These are phyloP conservation scores for Ophiosphaerella herpotricha DNA, from an alignment of 2,329 filamentous ascomycete genomes.

Conservation along the genomic window DNA sequence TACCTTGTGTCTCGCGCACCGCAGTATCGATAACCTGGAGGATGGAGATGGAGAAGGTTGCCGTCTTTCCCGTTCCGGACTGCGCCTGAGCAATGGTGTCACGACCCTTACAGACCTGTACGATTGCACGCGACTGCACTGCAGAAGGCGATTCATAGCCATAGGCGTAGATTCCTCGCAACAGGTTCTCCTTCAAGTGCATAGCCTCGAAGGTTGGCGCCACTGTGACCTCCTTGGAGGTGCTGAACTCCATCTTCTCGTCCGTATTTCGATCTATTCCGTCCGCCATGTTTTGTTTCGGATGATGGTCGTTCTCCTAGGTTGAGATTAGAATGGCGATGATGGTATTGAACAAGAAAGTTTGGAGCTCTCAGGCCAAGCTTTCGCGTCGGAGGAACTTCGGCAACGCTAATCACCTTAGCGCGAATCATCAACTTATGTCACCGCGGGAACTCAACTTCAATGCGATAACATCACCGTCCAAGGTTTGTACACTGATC, in stretches of 20 bases:
- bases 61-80: constrained; percentile 95
- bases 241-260: constrained; percentile 97
- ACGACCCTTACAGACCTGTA: constrained; percentile 98
- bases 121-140: constrained; percentile 96
- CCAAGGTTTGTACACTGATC: constrained; percentile 32
- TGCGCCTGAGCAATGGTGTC: constrained; percentile 98
- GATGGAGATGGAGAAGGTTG: constrained; percentile 95
- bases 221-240: constrained; percentile 95
- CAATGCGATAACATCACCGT: constrained; percentile 17
- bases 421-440: constrained; percentile 22
- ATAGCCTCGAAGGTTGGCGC: constrained; percentile 76
- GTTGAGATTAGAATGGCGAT: constrained; percentile 5
- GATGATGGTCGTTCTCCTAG: constrained; percentile 1
- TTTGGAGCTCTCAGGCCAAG: constrained; percentile 23
- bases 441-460: constrained; percentile 17
- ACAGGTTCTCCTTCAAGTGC: constrained; percentile 95
- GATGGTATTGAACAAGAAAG: constrained; percentile 26
- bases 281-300: constrained; percentile 75
- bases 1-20: constrained; percentile 82
- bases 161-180: constrained; percentile 97
- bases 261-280: constrained; percentile 90
- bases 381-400: constrained; percentile 20
- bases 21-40: constrained; percentile 94
- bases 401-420: constrained; percentile 18
- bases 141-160: constrained; percentile 98